These are phyloP conservation scores for Cyclotella kingstonii DNA, from an alignment of 108 stramenopile genomes.

Conservation along the genomic window DNA sequence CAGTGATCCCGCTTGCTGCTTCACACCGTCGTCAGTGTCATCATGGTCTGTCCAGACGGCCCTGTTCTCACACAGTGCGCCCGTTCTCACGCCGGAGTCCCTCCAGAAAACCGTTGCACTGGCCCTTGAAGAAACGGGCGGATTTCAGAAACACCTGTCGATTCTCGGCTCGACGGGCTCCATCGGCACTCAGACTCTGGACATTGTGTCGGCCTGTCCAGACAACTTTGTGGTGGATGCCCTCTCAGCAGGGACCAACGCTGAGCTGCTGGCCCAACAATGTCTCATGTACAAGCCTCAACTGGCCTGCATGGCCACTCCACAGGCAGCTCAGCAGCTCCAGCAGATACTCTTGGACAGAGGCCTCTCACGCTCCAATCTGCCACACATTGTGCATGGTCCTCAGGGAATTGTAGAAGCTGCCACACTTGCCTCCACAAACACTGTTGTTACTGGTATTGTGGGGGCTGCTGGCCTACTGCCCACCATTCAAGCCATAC, in stretches of 20 bases:
- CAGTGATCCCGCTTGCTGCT: too few species aligned
- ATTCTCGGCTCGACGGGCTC: conserved; percentile 90
- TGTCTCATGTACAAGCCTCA: conserved; percentile 83
- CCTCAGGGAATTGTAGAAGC: conserved; percentile 83
- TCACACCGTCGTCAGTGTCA: too few species aligned
- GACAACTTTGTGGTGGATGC: conserved; percentile 92
- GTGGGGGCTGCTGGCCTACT: conserved; percentile 94
- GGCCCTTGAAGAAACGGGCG: conserved; percentile 71
- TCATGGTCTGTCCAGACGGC: too few species aligned
- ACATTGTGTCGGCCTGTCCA: conserved; percentile 92
- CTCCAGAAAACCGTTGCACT: conserved; percentile 66
- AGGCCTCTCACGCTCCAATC: conserved; percentile 42
- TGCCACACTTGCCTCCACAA: conserved; percentile 72
- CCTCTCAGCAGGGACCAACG: conserved; percentile 86
- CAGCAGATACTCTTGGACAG: conserved; percentile 46
- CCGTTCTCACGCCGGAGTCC: conserved; percentile 73
- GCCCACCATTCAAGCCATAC: conserved; percentile 94
- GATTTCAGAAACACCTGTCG: conserved; percentile 81
- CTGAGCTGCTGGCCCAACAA: conserved; percentile 89
- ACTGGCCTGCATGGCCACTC: conserved; percentile 65
- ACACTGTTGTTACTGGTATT: conserved; percentile 94
- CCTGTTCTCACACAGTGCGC: conserved; percentile 74
- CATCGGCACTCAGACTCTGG: conserved; percentile 96
- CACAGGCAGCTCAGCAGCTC: conserved; percentile 65
- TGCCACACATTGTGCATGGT: conserved; percentile 79